Evolutionary conservation across 2,329 filamentous ascomycete species (phyloP), one percentile per base, ranked within the genome.

Genomic region (Fusarium continuum): DNA sequence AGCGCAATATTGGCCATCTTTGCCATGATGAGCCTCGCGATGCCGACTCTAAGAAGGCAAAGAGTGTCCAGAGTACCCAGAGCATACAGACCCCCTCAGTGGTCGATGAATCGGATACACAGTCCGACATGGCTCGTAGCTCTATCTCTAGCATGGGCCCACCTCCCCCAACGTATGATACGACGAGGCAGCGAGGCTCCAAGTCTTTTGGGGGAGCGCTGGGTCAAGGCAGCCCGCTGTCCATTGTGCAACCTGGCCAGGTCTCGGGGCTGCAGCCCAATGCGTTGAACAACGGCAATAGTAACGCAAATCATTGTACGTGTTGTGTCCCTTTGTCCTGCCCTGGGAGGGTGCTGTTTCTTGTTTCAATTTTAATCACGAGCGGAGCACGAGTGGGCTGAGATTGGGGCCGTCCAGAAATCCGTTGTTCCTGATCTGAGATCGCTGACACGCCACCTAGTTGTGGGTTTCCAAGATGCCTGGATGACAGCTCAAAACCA

Each of bases 11-110:
- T 77, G 95, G 94, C 72, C 95, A 99, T 79, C 85, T 99, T 68
- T 99, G 95, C 79, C 95, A 97, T 81, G 95, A 99, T 79, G 95
- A 98, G 79, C 94, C 93, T 69, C 89, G 94, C 77, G 94, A 99
- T 73, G 83, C 88, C 68, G 86, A 88, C 62, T 78, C 89, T 58
- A 96, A 95, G 79, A 94, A 93, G 78, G 79, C 85, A 70, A 97
- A 94, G 80, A 84, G 81, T 73, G 63, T 63, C 62, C 73, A 72
- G 55, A 85, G 81, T 74, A 65, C 64, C 60, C 74, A 72, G 49
- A 85, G 81, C 74, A 67, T 67, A 56, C 74, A 73, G 61, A 63
- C 46, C 61, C 78, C 83, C 58, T 82, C 85, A 47, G 79, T 80
- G 36, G 82, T 83, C 53, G 88, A 90, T 70, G 88, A 90, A 73